A percentile compares a stretch with the other conserved stretches of the same genome.
phyloP scores from a whole-genome alignment of 2,329 filamentous ascomycete genomes.

The Zymoseptoria tritici region DNA sequence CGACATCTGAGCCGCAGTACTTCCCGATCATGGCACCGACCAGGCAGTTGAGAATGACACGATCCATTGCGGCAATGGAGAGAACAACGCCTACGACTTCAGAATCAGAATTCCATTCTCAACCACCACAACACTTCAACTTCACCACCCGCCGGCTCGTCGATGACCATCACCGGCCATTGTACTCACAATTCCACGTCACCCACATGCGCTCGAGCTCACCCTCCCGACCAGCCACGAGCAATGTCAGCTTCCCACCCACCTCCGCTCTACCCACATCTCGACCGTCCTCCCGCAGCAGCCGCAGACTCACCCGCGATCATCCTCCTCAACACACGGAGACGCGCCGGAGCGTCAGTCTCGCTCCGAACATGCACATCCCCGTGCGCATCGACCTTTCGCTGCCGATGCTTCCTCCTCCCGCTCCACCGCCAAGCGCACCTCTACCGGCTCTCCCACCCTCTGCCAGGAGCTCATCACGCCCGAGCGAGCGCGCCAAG shows the following conservation, averaged over 20 bases:
- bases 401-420: constrained; percentile 32
- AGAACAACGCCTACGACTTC: neutral
- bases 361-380: constrained; percentile 34
- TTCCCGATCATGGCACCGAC: neutral
- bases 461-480: neutral
- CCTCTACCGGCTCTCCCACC: constrained; percentile 32
- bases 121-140: neutral
- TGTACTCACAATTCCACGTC: neutral
- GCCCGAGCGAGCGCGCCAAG: neutral
- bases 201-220: neutral
- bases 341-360: constrained; percentile 26
- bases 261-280: neutral
- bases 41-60: neutral
- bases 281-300: neutral
- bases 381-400: neutral
- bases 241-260: neutral
- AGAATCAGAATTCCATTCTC: neutral
- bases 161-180: neutral
- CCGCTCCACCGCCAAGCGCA: constrained; percentile 39
- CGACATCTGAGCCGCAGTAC: neutral
- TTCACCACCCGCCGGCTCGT: neutral
- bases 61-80: neutral
- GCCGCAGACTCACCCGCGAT: neutral
- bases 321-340: neutral
- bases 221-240: neutral